Percentiles rank a stretch among this genome's conserved stretches.
Evolutionary conservation across 2,329 filamentous ascomycete genomes (phyloP).

Genomic region (Phialophora verrucosa): DNA sequence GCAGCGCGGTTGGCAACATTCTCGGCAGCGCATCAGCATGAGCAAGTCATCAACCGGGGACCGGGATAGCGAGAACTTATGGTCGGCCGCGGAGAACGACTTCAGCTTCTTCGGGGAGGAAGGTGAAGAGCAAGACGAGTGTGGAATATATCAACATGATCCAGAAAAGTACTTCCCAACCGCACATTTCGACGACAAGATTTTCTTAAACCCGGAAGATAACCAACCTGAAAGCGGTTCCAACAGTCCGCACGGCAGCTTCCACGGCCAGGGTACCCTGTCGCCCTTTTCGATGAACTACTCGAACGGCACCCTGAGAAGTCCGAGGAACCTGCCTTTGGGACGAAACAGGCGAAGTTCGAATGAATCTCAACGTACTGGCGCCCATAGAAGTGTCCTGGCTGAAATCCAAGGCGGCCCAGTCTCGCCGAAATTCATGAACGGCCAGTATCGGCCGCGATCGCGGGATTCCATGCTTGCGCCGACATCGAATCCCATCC

Average conservation of each 20-base stretch:
- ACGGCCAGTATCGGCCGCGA: constrained; percentile 18
- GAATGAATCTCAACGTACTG: constrained; percentile 34
- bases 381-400: constrained; percentile 3
- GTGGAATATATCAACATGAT: constrained; percentile 55
- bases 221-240: constrained; percentile 34
- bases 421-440: constrained; percentile 28
- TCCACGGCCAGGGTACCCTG: constrained; percentile 21
- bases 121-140: constrained; percentile 49
- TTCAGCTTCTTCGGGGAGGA: constrained; percentile 67
- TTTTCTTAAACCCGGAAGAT: constrained; percentile 47
- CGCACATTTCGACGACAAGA: constrained; percentile 52
- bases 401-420: constrained; percentile 24
- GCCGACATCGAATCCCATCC: constrained; percentile 28
- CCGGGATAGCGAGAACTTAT: constrained; percentile 63
- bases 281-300: constrained; percentile 31
- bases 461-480: constrained; percentile 16
- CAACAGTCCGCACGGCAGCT: constrained; percentile 30
- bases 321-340: constrained; percentile 37
- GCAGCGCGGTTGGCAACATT: constrained; percentile 46
- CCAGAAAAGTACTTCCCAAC: constrained; percentile 53
- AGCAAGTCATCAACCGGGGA: constrained; percentile 65
- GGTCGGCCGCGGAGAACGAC: constrained; percentile 64
- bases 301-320: constrained; percentile 24
- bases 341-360: constrained; percentile 36
- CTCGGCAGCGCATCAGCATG: constrained; percentile 54